A percentile compares a stretch with the other conserved stretches of the same genome.
phyloP scores from a whole-genome alignment of 805 yeast species.

The Ogataea glucozyma region DNA sequence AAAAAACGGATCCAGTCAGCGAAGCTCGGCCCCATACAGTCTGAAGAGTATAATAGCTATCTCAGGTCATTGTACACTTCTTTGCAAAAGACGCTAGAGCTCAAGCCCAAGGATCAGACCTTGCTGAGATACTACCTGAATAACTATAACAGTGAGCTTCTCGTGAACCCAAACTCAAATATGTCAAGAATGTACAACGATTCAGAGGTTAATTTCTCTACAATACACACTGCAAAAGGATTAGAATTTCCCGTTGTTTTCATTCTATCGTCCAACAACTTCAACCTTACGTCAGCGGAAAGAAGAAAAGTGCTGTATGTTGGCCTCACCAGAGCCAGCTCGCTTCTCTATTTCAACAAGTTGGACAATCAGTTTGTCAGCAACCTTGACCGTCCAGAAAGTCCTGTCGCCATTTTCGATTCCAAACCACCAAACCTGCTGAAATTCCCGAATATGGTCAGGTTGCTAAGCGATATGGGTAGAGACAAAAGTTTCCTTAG shows the following conservation, averaged over 20 bases:
- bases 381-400: conserved; percentile 22
- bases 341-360: conserved; percentile 41
- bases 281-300: conserved; percentile 21
- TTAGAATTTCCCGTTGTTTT: conserved; percentile 72
- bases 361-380: conserved; percentile 22
- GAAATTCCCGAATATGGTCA: conserved; percentile 12
- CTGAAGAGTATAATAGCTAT: conserved; percentile 31
- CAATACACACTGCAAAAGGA: conserved; percentile 76
- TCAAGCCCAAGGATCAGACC: conserved; percentile 27
- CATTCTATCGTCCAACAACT: conserved; percentile 35
- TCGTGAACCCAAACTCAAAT: conserved; percentile 19
- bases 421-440: conserved; percentile 14
- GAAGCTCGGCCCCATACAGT: conserved; percentile 20
- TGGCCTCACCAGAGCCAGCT: conserved; percentile 64
- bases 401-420: conserved; percentile 8
- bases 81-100: conserved; percentile 26
- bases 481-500: conserved; percentile 11
- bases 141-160: conserved; percentile 40
- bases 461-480: conserved; percentile 20
- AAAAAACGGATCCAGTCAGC: conserved; percentile 29
- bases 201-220: conserved; percentile 53
- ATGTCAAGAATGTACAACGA: conserved; percentile 30
- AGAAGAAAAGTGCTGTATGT: conserved; percentile 56
- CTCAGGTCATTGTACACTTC: conserved; percentile 39
- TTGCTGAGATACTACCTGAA: conserved; percentile 43